Conservation (phyloP, 441 rosid species). For the Sinapis alba region DNA sequence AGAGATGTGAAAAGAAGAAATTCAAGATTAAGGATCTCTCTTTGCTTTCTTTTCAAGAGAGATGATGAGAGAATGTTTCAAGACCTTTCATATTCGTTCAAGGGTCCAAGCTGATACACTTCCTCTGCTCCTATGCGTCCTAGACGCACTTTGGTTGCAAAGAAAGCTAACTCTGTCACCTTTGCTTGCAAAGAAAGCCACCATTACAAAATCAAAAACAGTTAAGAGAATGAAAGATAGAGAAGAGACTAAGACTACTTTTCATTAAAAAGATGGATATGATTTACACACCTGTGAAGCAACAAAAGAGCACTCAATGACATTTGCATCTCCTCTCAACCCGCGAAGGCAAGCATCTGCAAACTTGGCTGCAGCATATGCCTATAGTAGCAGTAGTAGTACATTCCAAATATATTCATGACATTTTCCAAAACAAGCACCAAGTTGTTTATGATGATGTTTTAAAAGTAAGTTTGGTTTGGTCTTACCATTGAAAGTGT, state of each 20-base stretch:
- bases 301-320: constrained; percentile 63
- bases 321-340: constrained; percentile 67
- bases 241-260: background rate
- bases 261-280: background rate
- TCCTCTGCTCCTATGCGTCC: constrained; percentile 68
- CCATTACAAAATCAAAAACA: background rate
- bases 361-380: constrained; percentile 91
- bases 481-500: constrained; percentile 80
- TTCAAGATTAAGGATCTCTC: background rate
- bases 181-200: constrained; percentile 7
- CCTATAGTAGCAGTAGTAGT: constrained; percentile 39
- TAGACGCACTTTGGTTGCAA: constrained; percentile 71
- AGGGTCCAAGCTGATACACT: constrained; percentile 64
- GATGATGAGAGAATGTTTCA: background rate
- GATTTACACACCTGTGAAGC: constrained; percentile 65
- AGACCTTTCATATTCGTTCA: constrained; percentile 69
- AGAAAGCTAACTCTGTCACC: constrained; percentile 77
- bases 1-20: background rate
- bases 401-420: background rate
- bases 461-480: background rate
- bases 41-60: background rate
- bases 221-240: background rate
- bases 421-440: background rate
- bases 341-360: constrained; percentile 88
- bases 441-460: background rate